Base-by-base conservation (phyloP, 352 stramenopile species). In the Globisporangium apiculatum region DNA sequence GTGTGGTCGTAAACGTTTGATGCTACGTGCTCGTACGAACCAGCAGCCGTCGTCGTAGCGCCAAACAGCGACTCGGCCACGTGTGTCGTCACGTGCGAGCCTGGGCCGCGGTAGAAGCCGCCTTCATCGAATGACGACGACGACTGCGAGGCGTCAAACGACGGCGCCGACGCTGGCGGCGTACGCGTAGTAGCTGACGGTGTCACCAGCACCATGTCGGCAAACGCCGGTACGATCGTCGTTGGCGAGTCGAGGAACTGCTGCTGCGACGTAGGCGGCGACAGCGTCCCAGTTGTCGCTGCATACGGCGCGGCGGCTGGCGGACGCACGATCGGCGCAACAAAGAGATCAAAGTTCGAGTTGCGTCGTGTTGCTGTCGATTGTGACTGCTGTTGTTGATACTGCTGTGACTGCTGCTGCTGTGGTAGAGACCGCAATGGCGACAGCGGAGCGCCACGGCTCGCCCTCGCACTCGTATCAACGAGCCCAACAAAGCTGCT, bases 241-340 rank as follows among this genome's bases (percentile, higher is more conserved):
- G 53, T 65, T 11, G 59, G 59, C 11, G 59, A 65, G 0, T 35
- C 52, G 38, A 65, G 48, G n/a, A 56, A 18, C 24, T 49, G 7
- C 9, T 35, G 59, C 18, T 53, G 59, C 24, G 24, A 31, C 24
- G 24, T 31, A 11, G 46, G 36, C 7, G 57, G 50, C 8, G 57
- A 57, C 12, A 53, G 58, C 17, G n/a, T 43, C 15, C n/a, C 42
- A 53, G 42, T 57, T 40, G 45, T 18, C 14, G 9, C 18, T 17
- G 14, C 18, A 7, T 12, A 40, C 17, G 51, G 40, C 45, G 14
- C 43, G 8, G 24, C 46, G 41, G 4, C 10, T 18, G 10, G 43
- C 10, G 14, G 53, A 0, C 9, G 36, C 1, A 7, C 18, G 9
- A 12, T 4, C 14, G 37, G 15, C 15, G 8, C 15, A 10, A 37